Evolutionary conservation across 148 eudicot genomes (phyloP), one percentile per base, ranked within the genome.

Genomic region (Talinum fruticosum): DNA sequence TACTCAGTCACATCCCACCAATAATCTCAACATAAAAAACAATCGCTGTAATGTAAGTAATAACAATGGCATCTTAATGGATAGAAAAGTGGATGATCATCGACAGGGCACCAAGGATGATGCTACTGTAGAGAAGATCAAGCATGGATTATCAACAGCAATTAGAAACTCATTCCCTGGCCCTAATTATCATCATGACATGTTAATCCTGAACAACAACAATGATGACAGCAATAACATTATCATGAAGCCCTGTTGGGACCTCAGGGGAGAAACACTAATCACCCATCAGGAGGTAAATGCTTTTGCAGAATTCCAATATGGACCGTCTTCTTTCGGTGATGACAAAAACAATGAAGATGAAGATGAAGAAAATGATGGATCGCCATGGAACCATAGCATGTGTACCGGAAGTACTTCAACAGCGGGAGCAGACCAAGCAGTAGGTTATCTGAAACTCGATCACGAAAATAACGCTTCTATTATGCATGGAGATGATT

Each of bases 351-450:
- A 18, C 23, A 51, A 51, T 18, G 57, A 51, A 19, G 57, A 23
- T 6, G 64, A 59, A 59, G 66, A 28, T 26, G 66, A 62, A 26
- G 33, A 89, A 10, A 87, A 80, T 37, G 90, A 89, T 77, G 92
- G 87, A 57, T 88, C 93, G 14, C 89, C 92, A 62, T 94, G 98
- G 98, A 88, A 81, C 76, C 91, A 85, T 66, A 88, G 91, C 80
- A 83, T 87, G 72, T 87, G 97, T 72, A 86, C 81, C 5, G 89
- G 83, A 74, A 83, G 87, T 80, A 83, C 87, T 10, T 83, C 89
- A 78, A 84, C 82, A 0, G 87, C 83, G 44, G 92, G 85, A 67
- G 57, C 18, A 4, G 90, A 89, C 44, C 87, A 75, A 72, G 82
- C 57, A 19, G 57, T 76, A 71, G 84, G 81, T 37, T 79, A 75